Conservation (phyloP, 768 basidiomycete genomes). For the Russula compacta region DNA sequence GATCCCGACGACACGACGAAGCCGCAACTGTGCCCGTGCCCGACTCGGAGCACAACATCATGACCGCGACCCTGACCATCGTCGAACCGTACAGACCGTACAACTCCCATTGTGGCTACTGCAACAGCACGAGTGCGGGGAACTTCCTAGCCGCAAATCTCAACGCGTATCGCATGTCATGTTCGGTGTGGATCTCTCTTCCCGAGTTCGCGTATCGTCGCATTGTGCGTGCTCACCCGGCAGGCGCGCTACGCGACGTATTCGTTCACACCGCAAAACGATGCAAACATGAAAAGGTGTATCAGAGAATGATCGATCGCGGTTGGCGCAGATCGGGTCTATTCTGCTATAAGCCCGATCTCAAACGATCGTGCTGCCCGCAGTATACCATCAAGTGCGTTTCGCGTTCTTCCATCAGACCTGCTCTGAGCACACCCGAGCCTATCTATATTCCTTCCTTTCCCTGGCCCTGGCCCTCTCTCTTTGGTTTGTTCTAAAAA, state of each 20-base stretch:
- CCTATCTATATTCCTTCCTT: not conserved
- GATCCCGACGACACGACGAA: no score
- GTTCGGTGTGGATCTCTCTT: slow-evolving; percentile 5
- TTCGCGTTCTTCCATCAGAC: not conserved
- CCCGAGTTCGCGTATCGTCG: not conserved
- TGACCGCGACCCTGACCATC: not conserved
- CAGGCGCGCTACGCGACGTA: not conserved
- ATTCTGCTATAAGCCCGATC: slow-evolving; percentile 84
- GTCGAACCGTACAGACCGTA: not conserved
- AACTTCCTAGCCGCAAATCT: not conserved
- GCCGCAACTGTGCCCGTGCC: no score
- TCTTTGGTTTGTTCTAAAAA: not conserved
- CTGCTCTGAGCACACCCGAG: no score
- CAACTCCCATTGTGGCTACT: slow-evolving; percentile 13
- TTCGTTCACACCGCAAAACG: not conserved
- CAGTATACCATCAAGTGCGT: slow-evolving; percentile 87
- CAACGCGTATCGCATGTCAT: slow-evolving; percentile 14
- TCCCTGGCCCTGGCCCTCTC: not conserved
- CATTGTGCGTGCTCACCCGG: not conserved
- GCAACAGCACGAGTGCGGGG: not conserved
- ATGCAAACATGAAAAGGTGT: slow-evolving; percentile 37
- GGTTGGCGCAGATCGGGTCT: slow-evolving; percentile 80
- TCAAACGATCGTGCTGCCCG: slow-evolving; percentile 78
- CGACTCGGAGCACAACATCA: no score
- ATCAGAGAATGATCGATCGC: slow-evolving; percentile 75